Conservation (phyloP, 768 basidiomycete genomes). For the Mycena metata region DNA sequence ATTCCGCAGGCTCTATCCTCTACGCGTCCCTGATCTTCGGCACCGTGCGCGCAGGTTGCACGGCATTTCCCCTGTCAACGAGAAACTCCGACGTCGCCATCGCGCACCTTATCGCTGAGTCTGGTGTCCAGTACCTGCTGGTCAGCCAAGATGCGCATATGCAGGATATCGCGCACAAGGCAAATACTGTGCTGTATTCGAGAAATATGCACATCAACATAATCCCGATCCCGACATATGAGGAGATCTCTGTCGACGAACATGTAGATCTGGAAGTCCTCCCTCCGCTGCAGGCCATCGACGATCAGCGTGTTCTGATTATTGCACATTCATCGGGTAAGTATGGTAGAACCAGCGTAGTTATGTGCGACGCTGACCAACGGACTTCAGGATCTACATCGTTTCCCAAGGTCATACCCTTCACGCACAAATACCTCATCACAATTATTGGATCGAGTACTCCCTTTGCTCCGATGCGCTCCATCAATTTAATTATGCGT, state of each 20-base stretch:
- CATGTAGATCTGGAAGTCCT: constrained; percentile 4
- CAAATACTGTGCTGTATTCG: neutral
- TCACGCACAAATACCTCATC: constrained; percentile 14
- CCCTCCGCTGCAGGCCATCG: constrained; percentile 8
- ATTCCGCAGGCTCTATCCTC: constrained; percentile 10
- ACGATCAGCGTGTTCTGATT: constrained; percentile 8
- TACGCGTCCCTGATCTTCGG: constrained; percentile 10
- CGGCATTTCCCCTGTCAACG: no score
- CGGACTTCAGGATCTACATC: constrained; percentile 6
- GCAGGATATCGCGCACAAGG: constrained; percentile 10
- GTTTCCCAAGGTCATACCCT: constrained; percentile 15
- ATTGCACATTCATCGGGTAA: constrained; percentile 22
- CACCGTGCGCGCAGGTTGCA: no score
- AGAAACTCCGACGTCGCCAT: no score
- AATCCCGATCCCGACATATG: constrained; percentile 10
- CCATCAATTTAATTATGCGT: neutral
- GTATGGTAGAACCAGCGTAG: neutral
- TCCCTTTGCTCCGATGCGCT: neutral
- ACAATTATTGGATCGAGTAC: neutral
- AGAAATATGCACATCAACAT: constrained; percentile 5
- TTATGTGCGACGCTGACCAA: neutral
- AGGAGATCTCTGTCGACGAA: neutral
- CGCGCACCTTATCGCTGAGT: constrained; percentile 15
- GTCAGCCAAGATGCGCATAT: constrained; percentile 12
- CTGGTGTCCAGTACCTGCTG: constrained; percentile 7